Evolutionary conservation across 169 alveolate species (phyloP).

Genomic region (Eimeria brunetti): DNA sequence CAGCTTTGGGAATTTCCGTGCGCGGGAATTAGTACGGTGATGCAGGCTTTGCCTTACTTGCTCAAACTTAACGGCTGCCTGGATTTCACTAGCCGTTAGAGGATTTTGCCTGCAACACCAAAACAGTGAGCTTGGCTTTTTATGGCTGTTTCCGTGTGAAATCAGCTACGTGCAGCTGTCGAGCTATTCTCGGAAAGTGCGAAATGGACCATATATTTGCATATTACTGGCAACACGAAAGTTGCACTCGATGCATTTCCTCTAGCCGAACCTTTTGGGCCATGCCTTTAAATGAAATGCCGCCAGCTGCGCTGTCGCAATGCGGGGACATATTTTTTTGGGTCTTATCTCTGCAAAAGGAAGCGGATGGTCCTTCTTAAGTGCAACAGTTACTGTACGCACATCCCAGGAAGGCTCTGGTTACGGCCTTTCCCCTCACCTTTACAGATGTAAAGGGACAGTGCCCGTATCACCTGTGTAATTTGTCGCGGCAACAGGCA

Average conservation of each 20-base stretch:
- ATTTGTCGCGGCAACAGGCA: neutral
- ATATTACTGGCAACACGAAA: neutral
- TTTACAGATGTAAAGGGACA: neutral
- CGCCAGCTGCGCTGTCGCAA: constrained; percentile 25
- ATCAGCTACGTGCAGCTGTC: no score
- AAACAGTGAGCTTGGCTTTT: neutral
- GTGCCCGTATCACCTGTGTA: neutral
- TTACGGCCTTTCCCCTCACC: no score
- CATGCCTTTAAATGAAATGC: constrained; percentile 41
- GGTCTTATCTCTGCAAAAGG: neutral
- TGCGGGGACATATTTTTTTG: neutral
- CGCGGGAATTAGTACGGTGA: no score
- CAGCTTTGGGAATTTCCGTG: neutral
- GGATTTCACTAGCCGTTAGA: neutral
- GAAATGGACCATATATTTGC: no score
- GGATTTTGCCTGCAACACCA: constrained; percentile 22
- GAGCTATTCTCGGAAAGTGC: neutral
- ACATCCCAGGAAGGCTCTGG: neutral
- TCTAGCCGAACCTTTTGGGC: constrained; percentile 11
- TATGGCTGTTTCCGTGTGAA: neutral
- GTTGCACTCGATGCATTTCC: no score
- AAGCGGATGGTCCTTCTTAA: neutral
- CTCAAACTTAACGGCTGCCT: constrained; percentile 38
- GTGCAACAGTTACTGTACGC: no score
- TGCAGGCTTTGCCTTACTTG: neutral